Evolutionary conservation across 1,139 yeast genomes (phyloP).

Genomic region (Candida labiduridarum): DNA sequence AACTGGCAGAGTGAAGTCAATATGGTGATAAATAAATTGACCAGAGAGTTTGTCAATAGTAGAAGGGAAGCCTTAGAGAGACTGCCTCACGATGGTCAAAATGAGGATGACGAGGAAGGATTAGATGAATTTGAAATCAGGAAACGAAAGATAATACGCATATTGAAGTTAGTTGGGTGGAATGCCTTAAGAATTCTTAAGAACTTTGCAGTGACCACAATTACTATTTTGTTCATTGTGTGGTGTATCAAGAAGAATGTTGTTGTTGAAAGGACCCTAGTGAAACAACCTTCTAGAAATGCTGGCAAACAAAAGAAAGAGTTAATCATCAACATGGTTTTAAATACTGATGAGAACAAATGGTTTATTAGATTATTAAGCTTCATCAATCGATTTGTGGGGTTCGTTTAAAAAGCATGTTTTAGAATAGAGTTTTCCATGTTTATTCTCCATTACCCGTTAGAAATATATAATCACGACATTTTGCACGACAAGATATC

Average conservation of each 20-base stretch:
- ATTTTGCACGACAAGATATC: neutral
- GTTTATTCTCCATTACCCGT: no score
- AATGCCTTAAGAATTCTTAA: slow-evolving; percentile 33
- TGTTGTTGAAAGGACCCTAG: slow-evolving; percentile 41
- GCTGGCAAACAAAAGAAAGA: slow-evolving; percentile 33
- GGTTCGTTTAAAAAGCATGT: slow-evolving; percentile 34
- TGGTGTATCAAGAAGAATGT: slow-evolving; percentile 51
- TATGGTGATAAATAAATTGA: slow-evolving; percentile 39
- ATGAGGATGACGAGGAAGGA: slow-evolving; percentile 14
- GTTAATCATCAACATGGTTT: slow-evolving; percentile 46
- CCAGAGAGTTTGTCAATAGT: slow-evolving; percentile 35
- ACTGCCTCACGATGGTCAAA: slow-evolving; percentile 16
- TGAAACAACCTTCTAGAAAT: slow-evolving; percentile 30
- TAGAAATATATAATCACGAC: slow-evolving; percentile 1
- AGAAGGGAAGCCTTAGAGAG: slow-evolving; percentile 15
- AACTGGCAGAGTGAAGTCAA: slow-evolving; percentile 52
- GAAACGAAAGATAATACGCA: slow-evolving; percentile 24
- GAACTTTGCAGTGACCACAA: slow-evolving; percentile 39
- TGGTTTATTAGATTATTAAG: slow-evolving; percentile 47
- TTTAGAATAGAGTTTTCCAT: no score
- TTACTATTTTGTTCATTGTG: slow-evolving; percentile 43
- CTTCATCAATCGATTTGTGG: slow-evolving; percentile 46
- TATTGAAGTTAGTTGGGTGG: slow-evolving; percentile 32
- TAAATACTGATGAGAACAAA: slow-evolving; percentile 47
- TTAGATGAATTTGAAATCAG: slow-evolving; percentile 28